A percentile compares a stretch with the other conserved stretches of the same genome.
Evolutionary conservation across 208 protist species (phyloP).

Genomic region (Trichomonas gallinae): DNA sequence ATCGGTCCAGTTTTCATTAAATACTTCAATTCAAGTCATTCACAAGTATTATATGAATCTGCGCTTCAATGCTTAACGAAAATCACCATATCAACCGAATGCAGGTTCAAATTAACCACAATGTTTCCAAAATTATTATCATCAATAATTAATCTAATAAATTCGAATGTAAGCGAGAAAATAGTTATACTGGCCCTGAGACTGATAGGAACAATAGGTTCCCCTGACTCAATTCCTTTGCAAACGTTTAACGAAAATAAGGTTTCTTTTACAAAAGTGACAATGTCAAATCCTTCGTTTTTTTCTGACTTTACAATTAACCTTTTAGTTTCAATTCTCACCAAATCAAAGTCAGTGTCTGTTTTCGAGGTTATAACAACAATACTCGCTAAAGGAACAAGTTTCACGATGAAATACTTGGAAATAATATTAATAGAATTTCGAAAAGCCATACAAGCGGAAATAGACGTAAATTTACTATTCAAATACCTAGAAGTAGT

Average conservation of each 20-base stretch:
- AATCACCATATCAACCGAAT: neutral
- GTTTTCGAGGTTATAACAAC: neutral
- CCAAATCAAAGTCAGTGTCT: neutral
- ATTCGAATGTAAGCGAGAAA: neutral
- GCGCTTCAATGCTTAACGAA: neutral
- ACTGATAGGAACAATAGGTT: neutral
- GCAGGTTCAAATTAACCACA: neutral
- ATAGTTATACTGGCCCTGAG: neutral
- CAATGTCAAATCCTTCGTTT: neutral
- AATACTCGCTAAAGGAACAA: neutral
- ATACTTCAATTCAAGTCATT: neutral
- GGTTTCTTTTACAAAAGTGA: neutral
- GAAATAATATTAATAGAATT: neutral
- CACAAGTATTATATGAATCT: neutral
- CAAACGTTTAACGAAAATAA: neutral
- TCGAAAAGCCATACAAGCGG: neutral
- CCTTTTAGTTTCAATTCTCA: neutral
- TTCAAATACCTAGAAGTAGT: neutral
- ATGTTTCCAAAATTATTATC: neutral
- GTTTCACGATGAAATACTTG: neutral
- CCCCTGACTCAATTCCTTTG: neutral
- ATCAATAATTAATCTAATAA: neutral
- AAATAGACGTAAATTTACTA: neutral
- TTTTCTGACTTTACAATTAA: neutral
- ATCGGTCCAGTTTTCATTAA: neutral